Conservation (phyloP, 2,329 filamentous ascomycete genomes). For the Colletotrichum sp. region DNA sequence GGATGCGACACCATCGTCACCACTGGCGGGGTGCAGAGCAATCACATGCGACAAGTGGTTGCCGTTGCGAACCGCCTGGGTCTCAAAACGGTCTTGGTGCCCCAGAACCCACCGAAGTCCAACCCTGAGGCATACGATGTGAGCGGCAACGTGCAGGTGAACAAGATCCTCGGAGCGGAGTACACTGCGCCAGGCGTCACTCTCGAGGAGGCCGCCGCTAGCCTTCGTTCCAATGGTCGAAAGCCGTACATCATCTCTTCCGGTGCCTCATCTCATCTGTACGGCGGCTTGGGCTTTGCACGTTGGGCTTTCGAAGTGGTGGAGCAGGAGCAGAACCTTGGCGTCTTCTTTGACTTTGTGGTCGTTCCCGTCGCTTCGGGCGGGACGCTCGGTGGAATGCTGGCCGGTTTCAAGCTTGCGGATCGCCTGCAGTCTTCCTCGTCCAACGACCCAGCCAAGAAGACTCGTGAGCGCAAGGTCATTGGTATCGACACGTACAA, state of each 20-base stretch:
- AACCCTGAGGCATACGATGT: background rate
- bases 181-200: background rate
- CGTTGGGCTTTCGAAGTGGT: background rate
- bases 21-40: background rate
- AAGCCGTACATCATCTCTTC: background rate
- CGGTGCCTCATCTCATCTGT: background rate
- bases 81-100: background rate
- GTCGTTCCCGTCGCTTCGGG: background rate
- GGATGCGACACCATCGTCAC: background rate
- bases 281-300: background rate
- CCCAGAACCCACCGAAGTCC: background rate
- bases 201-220: background rate
- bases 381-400: background rate
- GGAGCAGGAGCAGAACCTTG: background rate
- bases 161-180: background rate
- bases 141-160: background rate
- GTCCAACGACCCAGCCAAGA: background rate
- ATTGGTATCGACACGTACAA: background rate
- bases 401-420: background rate
- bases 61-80: background rate
- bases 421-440: background rate
- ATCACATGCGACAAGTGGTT: background rate
- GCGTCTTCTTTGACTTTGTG: background rate
- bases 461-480: background rate
- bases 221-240: background rate